Percentiles rank a stretch among this genome's conserved stretches.
phyloP scores from a whole-genome alignment of 2,329 filamentous ascomycete genomes.

The Sporothrix pseudoabietina region DNA sequence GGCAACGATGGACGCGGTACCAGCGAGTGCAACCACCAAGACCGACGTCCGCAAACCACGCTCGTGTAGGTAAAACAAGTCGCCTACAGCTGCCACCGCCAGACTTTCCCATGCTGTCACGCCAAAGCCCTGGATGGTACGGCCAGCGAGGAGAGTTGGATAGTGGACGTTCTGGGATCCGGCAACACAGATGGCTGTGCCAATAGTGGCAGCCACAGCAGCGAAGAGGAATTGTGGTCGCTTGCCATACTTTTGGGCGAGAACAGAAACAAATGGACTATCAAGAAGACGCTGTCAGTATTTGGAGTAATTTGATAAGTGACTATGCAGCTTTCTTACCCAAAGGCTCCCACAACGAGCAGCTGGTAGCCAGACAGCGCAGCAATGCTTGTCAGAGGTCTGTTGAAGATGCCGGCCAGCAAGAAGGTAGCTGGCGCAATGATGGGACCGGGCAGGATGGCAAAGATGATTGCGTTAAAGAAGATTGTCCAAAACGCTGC shows the following conservation, averaged over 20 bases:
- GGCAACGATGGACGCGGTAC: slow-evolving; percentile 39
- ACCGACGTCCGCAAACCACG: slow-evolving; percentile 40
- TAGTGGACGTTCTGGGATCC: slow-evolving; percentile 38
- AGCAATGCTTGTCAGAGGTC: slow-evolving; percentile 37
- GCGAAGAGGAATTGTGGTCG: slow-evolving; percentile 43
- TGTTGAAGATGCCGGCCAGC: slow-evolving; percentile 35
- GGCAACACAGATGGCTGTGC: slow-evolving; percentile 39
- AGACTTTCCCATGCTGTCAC: slow-evolving; percentile 42
- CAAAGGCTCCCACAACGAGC: slow-evolving; percentile 34
- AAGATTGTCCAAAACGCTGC: slow-evolving; percentile 35
- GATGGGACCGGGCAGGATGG: slow-evolving; percentile 35
- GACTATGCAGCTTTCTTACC: slow-evolving; percentile 16
- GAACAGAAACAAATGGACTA: slow-evolving; percentile 39
- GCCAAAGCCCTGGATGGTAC: slow-evolving; percentile 41
- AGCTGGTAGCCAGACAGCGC: slow-evolving; percentile 36
- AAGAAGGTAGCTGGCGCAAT: slow-evolving; percentile 35
- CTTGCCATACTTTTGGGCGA: slow-evolving; percentile 43
- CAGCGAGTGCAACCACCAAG: slow-evolving; percentile 40
- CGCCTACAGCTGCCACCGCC: slow-evolving; percentile 41
- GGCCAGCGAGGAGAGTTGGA: slow-evolving; percentile 41
- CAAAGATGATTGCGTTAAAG: slow-evolving; percentile 35
- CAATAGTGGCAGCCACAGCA: slow-evolving; percentile 38
- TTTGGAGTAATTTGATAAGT: no score
- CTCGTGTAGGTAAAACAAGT: slow-evolving; percentile 43
- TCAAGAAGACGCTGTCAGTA: no score